These are phyloP conservation scores for Fistulinella prunicolor DNA, from an alignment of 768 basidiomycete species.

Conservation along the genomic window DNA sequence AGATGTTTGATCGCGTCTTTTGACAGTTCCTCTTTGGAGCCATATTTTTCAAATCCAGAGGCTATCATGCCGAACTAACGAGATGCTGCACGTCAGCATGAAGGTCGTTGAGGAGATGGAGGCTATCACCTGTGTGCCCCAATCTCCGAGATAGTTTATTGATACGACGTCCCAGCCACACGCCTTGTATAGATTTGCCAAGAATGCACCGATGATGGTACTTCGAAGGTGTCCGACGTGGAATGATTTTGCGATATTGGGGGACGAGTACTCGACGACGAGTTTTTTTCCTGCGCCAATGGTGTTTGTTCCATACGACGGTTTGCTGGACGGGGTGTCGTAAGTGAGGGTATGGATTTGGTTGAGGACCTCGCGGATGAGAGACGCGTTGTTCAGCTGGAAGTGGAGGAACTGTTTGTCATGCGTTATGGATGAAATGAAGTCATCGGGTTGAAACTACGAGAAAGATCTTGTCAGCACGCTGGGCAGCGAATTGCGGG, in stretches of 20 bases:
- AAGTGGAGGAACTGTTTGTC: conserved; percentile 86
- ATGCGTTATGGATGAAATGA: conserved; percentile 63
- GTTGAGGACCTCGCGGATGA: conserved; percentile 63
- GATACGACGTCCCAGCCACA: conserved; percentile 92
- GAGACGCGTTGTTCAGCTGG: conserved; percentile 59
- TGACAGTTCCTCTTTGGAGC: conserved; percentile 77
- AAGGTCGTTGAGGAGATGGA: neutral
- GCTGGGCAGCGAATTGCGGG: neutral
- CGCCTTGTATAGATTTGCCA: conserved; percentile 85
- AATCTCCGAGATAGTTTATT: conserved; percentile 96
- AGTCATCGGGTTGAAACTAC: conserved; percentile 84
- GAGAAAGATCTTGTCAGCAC: neutral
- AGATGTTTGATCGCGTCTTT: conserved; percentile 93
- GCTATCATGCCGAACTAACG: conserved; percentile 82
- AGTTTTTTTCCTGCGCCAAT: conserved; percentile 78
- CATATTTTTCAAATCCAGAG: conserved; percentile 89
- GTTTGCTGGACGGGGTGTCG: conserved; percentile 51
- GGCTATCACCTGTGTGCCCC: conserved; percentile 88
- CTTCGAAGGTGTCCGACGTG: conserved; percentile 96
- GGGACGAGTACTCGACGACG: conserved; percentile 90
- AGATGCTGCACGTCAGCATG: neutral
- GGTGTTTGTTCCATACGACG: conserved; percentile 81
- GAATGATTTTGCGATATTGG: conserved; percentile 98
- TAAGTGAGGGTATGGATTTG: conserved; percentile 76
- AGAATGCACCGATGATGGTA: conserved; percentile 98